Conservation (phyloP, 2,329 filamentous ascomycete species). For the Elsinoe perseae region DNA sequence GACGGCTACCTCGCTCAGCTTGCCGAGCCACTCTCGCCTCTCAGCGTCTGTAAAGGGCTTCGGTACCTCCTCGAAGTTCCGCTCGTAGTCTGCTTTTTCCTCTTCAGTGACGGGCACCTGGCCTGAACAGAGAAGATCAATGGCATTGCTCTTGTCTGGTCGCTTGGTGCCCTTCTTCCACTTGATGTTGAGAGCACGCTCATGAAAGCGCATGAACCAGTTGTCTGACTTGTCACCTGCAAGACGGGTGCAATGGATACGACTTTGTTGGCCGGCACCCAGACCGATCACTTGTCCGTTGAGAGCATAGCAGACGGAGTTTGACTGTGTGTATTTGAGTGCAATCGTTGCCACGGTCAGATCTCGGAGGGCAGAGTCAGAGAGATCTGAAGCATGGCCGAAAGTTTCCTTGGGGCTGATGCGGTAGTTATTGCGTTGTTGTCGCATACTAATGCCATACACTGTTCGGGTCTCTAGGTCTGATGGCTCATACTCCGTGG, state of each 20-base stretch:
- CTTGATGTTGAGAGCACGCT: conserved; percentile 75
- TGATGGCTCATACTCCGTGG: conserved; percentile 73
- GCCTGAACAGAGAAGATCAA: conserved; percentile 88
- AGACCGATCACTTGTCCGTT: conserved; percentile 92
- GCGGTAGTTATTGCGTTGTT: conserved; percentile 85
- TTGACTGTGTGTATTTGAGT: conserved; percentile 97
- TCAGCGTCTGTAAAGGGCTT: conserved; percentile 74
- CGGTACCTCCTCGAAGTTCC: conserved; percentile 83
- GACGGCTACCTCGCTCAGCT: conserved; percentile 73
- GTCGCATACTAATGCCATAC: conserved; percentile 79
- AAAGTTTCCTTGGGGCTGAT: conserved; percentile 79
- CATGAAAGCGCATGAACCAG: conserved; percentile 99
- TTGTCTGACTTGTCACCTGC: conserved; percentile 98
- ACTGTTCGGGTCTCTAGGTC: conserved; percentile 73
- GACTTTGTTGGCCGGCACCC: conserved; percentile 91
- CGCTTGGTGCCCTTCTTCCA: conserved; percentile 98
- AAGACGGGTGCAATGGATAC: conserved; percentile 96
- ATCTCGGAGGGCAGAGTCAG: conserved; percentile 77
- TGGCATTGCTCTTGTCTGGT: conserved; percentile 95
- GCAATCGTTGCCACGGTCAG: conserved; percentile 93
- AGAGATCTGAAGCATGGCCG: conserved; percentile 55
- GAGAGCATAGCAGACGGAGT: conserved; percentile 94
- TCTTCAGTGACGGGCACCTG: conserved; percentile 74
- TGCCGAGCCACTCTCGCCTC: conserved; percentile 74
- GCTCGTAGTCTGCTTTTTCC: conserved; percentile 81